Evolutionary conservation across 2,329 filamentous ascomycete species (phyloP), one percentile per base, ranked within the genome.

Genomic region (Nannizzia gypsea): DNA sequence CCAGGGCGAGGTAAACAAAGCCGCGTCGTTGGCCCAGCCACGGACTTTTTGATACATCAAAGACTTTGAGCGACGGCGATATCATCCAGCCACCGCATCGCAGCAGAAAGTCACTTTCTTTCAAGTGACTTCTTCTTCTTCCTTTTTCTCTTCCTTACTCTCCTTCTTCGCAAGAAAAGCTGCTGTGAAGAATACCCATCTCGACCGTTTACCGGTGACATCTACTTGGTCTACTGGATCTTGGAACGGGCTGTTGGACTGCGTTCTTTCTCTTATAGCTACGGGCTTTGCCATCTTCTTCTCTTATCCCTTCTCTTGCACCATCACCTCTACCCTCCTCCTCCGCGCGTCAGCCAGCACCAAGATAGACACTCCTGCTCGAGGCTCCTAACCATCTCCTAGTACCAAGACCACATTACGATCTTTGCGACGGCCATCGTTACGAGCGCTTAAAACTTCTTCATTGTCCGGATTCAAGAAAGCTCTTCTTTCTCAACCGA

Each of bases 1-100:
- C 42, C 65, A 60, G 34, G 52, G 60, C 26, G 38, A n/a, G 44
- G 73, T 75, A 74, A 75, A 76, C 73, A 76, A 72, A 68, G 61
- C 6, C 42, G 6, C 44, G 13, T 61, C 62, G 68, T 71, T 74
- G 70, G 71, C 71, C 73, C 73, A 75, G 72, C 73, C 73, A 72
- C 72, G 26, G 48, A 31, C 48, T 28, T 52, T 52, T 26, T 26
- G 48, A 46, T 46, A 20, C 42, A 22, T 46, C 42, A 20, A 46
- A n/a, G n/a, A n/a, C 38, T 13, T 3, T 9, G n/a, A 17, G 5
- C 42, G 42, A 46, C 17, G 17, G 20, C n/a, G 20, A 42, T 42
- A 42, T 13, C 20, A 42, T 61, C 59, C 59, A 61, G 59, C 59
- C 59, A 58, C 57, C 57, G 36, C 36, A 38, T 46, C n/a, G 17